Conservation (phyloP, 2,329 filamentous ascomycete species). For the Neonectria punicea region DNA sequence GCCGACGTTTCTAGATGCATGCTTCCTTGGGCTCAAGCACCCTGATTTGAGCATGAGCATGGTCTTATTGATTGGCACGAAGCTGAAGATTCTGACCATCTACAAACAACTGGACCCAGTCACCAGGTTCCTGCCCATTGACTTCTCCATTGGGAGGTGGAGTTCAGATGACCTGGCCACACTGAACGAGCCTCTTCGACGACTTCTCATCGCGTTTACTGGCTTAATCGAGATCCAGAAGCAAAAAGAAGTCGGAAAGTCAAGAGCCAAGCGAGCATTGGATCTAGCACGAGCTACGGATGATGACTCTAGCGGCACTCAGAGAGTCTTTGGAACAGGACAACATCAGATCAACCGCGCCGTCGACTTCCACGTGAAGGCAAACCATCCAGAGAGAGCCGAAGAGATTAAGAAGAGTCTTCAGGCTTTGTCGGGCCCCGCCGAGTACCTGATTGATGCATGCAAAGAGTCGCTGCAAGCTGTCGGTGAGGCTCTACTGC, state of each 20-base stretch:
- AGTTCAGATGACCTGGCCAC: constrained; percentile 9
- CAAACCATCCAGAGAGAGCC: not conserved
- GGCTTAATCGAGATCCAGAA: constrained; percentile 16
- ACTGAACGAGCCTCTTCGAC: not conserved
- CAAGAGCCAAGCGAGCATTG: not conserved
- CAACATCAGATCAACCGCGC: constrained; percentile 19
- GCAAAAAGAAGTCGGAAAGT: constrained; percentile 13
- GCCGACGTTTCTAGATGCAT: constrained; percentile 14
- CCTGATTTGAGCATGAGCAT: constrained; percentile 12
- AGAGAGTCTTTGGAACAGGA: not conserved
- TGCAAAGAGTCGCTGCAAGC: constrained; percentile 16
- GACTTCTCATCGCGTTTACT: constrained; percentile 13
- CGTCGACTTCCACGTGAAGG: constrained; percentile 12
- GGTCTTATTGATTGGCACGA: not conserved
- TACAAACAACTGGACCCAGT: constrained; percentile 18
- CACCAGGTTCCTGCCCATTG: constrained; percentile 15
- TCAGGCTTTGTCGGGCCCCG: constrained; percentile 8
- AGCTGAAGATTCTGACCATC: not conserved
- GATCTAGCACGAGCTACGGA: constrained; percentile 7
- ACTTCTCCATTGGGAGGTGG: constrained; percentile 22
- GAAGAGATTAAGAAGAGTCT: constrained; percentile 9
- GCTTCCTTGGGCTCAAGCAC: constrained; percentile 8
- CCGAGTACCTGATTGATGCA: not conserved
- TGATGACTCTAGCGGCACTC: not conserved
- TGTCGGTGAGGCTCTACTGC: constrained; percentile 8